phyloP scores from a whole-genome alignment of 208 protist genomes.

The Crithidia acanthocephali region DNA sequence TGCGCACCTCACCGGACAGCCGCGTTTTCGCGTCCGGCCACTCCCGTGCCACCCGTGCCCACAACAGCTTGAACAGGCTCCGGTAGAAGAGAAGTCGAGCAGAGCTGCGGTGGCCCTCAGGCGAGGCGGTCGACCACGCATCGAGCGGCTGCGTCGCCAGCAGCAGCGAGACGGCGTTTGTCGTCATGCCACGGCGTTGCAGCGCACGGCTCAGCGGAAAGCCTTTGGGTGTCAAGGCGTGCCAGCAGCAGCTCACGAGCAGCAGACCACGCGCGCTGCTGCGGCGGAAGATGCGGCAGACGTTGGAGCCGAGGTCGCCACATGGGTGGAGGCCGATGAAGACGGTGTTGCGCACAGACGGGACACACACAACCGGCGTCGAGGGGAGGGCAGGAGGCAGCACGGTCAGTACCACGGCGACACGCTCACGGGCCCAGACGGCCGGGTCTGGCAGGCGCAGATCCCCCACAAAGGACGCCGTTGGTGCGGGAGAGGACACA shows the following conservation, averaged over 20 bases:
- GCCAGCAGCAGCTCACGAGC: slow-evolving; percentile 93
- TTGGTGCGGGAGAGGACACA: background rate
- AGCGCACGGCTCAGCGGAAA: slow-evolving; percentile 81
- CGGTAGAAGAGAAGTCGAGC: slow-evolving; percentile 81
- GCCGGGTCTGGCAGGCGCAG: slow-evolving; percentile 35
- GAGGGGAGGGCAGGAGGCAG: slow-evolving; percentile 33
- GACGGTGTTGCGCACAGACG: slow-evolving; percentile 68
- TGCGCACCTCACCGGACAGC: background rate
- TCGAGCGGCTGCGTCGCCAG: slow-evolving; percentile 90
- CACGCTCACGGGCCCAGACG: slow-evolving; percentile 18
- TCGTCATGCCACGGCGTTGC: slow-evolving; percentile 47
- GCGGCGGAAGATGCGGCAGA: slow-evolving; percentile 71
- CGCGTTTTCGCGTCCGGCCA: slow-evolving; percentile 29
- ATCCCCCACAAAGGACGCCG: background rate
- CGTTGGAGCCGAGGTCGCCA: slow-evolving; percentile 85
- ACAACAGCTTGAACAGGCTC: slow-evolving; percentile 74
- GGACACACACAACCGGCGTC: slow-evolving; percentile 55
- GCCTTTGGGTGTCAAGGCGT: slow-evolving; percentile 65
- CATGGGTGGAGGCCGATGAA: slow-evolving; percentile 88
- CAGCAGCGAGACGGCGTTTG: slow-evolving; percentile 62
- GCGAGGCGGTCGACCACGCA: slow-evolving; percentile 69
- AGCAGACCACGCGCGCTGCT: slow-evolving; percentile 63
- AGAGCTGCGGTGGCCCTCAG: slow-evolving; percentile 74
- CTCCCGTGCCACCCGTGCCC: slow-evolving; percentile 34
- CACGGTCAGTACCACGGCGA: slow-evolving; percentile 47